Evolutionary conservation across 345 rosid species (phyloP).

Genomic region (Alliaria petiolata): DNA sequence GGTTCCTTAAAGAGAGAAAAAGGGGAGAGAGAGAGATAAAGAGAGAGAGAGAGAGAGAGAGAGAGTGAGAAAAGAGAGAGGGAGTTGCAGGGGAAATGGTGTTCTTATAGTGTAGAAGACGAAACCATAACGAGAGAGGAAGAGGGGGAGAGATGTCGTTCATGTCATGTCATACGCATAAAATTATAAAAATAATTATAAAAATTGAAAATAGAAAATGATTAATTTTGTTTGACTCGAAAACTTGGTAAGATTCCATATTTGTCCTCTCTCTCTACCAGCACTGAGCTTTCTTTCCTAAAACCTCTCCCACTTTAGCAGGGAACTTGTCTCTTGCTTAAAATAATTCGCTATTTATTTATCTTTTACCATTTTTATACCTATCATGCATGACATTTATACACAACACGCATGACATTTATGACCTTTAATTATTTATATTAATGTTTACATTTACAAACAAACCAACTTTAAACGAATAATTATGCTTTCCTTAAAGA

Average conservation of each 20-base stretch:
- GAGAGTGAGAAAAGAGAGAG: conserved; percentile 21
- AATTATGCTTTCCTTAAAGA: not conserved
- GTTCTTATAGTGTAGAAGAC: conserved; percentile 32
- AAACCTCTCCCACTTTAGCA: conserved; percentile 43
- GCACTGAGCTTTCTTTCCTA: conserved; percentile 31
- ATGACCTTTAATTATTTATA: not conserved
- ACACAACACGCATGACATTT: not conserved
- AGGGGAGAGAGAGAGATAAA: too few relatives aligned
- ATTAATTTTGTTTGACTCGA: conserved; percentile 19
- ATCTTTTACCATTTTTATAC: not conserved
- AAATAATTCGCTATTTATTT: conserved; percentile 24
- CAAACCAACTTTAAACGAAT: not conserved
- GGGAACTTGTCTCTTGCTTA: conserved; percentile 50
- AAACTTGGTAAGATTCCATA: conserved; percentile 41
- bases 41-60: conserved; percentile 18
- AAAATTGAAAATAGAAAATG: conserved; percentile 29
- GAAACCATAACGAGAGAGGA: conserved; percentile 1
- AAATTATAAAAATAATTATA: not conserved
- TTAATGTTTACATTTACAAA: not conserved
- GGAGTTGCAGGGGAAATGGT: conserved; percentile 24
- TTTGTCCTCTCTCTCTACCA: conserved; percentile 9
- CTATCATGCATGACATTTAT: not conserved
- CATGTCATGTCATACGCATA: conserved; percentile 31
- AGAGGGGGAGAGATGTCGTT: conserved; percentile 25
- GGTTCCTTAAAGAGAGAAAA: conserved; percentile 1